Percentiles rank a stretch among this genome's conserved stretches.
Conservation (phyloP, 371 early-diverging fungal genomes). For the Furculomyces boomerangus region DNA sequence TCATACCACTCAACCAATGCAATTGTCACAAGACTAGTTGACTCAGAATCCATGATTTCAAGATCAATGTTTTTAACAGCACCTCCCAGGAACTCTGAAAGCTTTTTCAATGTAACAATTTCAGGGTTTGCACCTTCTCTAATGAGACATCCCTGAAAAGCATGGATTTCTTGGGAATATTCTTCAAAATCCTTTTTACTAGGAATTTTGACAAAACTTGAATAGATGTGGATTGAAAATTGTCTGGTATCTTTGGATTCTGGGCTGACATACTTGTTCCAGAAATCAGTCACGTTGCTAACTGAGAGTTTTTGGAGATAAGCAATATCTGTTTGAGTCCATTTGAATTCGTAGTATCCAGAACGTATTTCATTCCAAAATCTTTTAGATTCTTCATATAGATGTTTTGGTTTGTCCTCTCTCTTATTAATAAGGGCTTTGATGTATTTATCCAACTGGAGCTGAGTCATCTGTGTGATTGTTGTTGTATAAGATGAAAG, state of each 20-base stretch:
- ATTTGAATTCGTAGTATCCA: conserved; percentile 74
- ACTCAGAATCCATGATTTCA: background rate
- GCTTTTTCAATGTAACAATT: background rate
- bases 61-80: background rate
- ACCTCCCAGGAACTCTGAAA: background rate
- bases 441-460: conserved; percentile 55
- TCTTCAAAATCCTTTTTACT: conserved; percentile 4
- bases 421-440: conserved; percentile 48
- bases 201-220: conserved; percentile 11
- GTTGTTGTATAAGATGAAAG: conserved; percentile 28
- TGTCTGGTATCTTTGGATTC: conserved; percentile 3
- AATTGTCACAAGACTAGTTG: background rate
- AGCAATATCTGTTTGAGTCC: conserved; percentile 17
- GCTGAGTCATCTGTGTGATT: conserved; percentile 42
- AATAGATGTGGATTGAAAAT: conserved; percentile 10
- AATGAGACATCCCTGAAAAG: conserved; percentile 15
- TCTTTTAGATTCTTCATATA: conserved; percentile 52
- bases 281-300: conserved; percentile 12
- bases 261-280: conserved; percentile 14
- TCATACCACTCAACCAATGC: background rate
- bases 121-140: conserved; percentile 9
- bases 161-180: conserved; percentile 5
- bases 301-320: conserved; percentile 5
- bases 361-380: conserved; percentile 63
- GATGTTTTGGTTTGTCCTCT: conserved; percentile 71